Base-by-base conservation (phyloP, 495 filamentous ascomycete species). In the Aspergillus saccharolyticus region DNA sequence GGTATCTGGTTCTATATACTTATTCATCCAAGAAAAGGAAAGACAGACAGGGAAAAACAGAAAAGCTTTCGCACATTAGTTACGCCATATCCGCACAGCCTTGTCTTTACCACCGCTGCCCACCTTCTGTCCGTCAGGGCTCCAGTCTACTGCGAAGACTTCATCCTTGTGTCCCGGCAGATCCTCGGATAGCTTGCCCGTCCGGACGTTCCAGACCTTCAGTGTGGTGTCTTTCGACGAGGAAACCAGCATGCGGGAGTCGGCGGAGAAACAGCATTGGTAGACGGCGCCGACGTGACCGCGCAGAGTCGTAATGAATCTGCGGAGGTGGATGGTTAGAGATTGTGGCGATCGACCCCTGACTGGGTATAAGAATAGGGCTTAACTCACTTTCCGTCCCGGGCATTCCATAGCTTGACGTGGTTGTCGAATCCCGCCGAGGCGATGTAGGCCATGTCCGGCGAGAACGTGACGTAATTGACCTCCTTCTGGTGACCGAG, bases 221-320 rank as follows among this genome's bases (percentile, higher is more conserved):
- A 97, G 70, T 1, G 95, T 99, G 7, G 89, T 95, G 65, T 99
- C 95, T 72, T 95, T 96, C 63, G 85, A 89, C 4, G 80, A 85
- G 24, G 88, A 96, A 1, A 95, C 91, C 9, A 97, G 74, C 21
- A 96, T 74, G 15, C 91, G 77, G 18, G 88, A 91, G 69, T 99
- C 95, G 15, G 95, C 86, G 9, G 88, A 91, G 74, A 96, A 99
- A 44, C 85, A 85, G 65, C 88, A 88, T 69, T 93, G 89, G 68
- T 96, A 96, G 22, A 98, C 90, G 14, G 92, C 86, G 18, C 87
- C 92, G 14, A 99, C 95, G 74, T 99, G 95, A 7, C 90, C 95
- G 47, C 92, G 79, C 17, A 97, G 79, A 4, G 89, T 96, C 57
- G 82, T 85, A 57, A 97, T 79, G 73, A 96, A 98, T 53, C 78